Evolutionary conservation across 768 basidiomycete species (phyloP).

Genomic region (Tricholoma saponaceum): DNA sequence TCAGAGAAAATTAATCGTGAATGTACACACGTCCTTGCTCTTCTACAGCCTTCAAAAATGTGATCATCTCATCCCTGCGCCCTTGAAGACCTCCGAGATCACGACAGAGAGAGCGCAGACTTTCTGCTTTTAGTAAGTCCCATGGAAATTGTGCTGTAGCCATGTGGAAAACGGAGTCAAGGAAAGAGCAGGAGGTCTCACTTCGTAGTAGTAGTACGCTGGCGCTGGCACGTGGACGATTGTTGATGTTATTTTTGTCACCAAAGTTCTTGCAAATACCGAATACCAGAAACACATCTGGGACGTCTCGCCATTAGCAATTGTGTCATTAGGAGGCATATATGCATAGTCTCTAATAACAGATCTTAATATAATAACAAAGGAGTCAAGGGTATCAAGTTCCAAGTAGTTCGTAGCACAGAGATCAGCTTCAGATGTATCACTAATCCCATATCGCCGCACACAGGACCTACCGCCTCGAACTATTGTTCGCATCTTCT

Average conservation of each 20-base stretch:
- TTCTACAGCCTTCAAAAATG: conserved; percentile 7
- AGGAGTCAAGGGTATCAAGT: not conserved
- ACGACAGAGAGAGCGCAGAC: conserved; percentile 15
- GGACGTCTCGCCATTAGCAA: not conserved
- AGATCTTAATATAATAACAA: not conserved
- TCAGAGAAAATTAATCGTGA: not conserved
- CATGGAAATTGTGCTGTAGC: conserved; percentile 12
- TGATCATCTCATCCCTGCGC: conserved; percentile 10
- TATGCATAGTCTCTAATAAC: not conserved
- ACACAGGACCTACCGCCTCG: not conserved
- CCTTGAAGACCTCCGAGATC: conserved; percentile 10
- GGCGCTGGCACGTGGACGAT: not conserved
- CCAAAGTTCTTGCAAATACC: too few relatives aligned
- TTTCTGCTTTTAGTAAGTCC: conserved; percentile 18
- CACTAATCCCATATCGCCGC: not conserved
- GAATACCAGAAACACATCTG: too few relatives aligned
- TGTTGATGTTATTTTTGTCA: not conserved
- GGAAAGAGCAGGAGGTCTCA: not conserved
- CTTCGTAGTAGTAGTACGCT: too few relatives aligned
- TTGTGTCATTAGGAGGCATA: not conserved
- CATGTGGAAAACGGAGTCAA: not conserved
- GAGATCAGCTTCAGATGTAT: not conserved
- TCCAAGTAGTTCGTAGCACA: not conserved
- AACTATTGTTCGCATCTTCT: not conserved
- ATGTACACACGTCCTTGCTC: conserved; percentile 14